These are phyloP conservation scores for Pythium pectinolyticum DNA, from an alignment of 352 stramenopile genomes.

Conservation along the genomic window DNA sequence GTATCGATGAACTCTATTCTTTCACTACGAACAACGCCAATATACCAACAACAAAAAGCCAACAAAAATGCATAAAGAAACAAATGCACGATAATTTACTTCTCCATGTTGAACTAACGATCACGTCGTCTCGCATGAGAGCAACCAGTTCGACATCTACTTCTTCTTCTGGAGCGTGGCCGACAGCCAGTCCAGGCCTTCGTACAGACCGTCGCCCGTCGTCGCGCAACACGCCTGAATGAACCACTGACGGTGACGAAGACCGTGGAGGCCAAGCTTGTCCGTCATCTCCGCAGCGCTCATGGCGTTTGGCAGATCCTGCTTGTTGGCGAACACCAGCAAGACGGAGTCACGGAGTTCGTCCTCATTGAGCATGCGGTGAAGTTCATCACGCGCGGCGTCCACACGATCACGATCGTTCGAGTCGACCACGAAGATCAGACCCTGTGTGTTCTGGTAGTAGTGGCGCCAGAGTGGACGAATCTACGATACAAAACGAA, in stretches of 20 bases:
- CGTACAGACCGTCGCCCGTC: slow-evolving; percentile 70
- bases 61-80: background rate
- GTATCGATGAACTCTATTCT: too few relatives aligned
- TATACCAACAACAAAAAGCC: background rate
- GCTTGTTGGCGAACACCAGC: slow-evolving; percentile 79
- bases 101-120: slow-evolving; percentile 20
- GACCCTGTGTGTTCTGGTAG: slow-evolving; percentile 39
- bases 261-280: slow-evolving; percentile 52
- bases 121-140: background rate
- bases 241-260: slow-evolving; percentile 48
- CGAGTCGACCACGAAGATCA: slow-evolving; percentile 86
- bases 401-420: slow-evolving; percentile 61
- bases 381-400: slow-evolving; percentile 70
- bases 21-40: background rate
- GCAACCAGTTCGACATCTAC: too few relatives aligned
- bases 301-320: slow-evolving; percentile 53
- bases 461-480: slow-evolving; percentile 84
- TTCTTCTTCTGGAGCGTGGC: slow-evolving; percentile 84
- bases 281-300: slow-evolving; percentile 50
- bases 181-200: slow-evolving; percentile 78
- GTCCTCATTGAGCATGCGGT: slow-evolving; percentile 62
- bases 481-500: too few relatives aligned
- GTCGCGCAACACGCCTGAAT: slow-evolving; percentile 75
- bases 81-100: slow-evolving; percentile 30
- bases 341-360: slow-evolving; percentile 68